phyloP scores from a whole-genome alignment of 441 rosid species.

The Adansonia rubrostipa region DNA sequence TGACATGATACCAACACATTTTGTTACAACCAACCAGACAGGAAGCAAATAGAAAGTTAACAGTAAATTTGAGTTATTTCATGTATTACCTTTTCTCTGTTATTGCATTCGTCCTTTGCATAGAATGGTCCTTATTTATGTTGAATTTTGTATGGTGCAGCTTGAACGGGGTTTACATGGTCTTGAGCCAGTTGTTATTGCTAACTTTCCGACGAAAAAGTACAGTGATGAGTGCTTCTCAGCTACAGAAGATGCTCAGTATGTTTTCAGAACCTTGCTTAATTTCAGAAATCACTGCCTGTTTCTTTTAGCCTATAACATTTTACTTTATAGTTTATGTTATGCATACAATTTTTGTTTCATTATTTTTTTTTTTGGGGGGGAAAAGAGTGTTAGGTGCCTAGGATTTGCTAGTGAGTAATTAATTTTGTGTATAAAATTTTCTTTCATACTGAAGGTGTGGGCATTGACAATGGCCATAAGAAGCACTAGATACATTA shows the following conservation, averaged over 20 bases:
- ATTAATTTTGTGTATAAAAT: background rate
- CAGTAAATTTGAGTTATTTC: background rate
- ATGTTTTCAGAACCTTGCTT: conserved; percentile 41
- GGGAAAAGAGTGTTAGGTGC: conserved; percentile 7
- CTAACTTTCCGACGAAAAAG: conserved; percentile 70
- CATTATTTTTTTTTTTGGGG: background rate
- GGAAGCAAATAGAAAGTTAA: background rate
- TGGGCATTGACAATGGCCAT: background rate
- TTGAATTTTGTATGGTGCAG: conserved; percentile 38
- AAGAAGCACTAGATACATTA: background rate
- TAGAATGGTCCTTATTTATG: background rate
- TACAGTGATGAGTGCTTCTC: conserved; percentile 59
- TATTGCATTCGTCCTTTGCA: background rate
- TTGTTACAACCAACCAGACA: conserved; percentile 12
- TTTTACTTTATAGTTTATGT: background rate
- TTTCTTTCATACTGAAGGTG: background rate
- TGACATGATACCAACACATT: background rate
- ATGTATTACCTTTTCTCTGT: background rate
- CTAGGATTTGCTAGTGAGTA: conserved; percentile 16
- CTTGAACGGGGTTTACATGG: conserved; percentile 75
- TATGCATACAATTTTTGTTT: too few species aligned
- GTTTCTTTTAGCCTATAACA: background rate
- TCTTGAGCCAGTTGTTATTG: conserved; percentile 44
- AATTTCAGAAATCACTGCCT: background rate
- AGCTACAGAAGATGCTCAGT: conserved; percentile 67